These are phyloP conservation scores for Phanerochaete carnosa DNA, from an alignment of 768 basidiomycete genomes.

Conservation along the genomic window DNA sequence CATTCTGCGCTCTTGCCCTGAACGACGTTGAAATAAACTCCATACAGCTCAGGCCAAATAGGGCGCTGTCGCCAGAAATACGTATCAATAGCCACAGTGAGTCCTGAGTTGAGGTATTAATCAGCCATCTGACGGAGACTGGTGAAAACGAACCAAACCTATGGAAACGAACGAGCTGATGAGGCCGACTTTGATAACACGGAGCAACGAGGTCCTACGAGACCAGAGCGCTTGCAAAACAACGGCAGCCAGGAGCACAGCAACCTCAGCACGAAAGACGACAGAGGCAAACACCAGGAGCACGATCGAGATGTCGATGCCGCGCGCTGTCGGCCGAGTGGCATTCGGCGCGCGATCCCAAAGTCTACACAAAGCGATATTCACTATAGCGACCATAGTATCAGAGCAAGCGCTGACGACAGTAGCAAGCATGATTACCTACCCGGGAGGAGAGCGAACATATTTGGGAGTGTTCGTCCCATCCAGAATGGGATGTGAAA, in stretches of 20 bases:
- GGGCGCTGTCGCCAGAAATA: constrained; percentile 76
- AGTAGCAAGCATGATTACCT: constrained; percentile 8
- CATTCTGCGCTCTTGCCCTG: constrained; percentile 86
- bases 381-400: constrained; percentile 41
- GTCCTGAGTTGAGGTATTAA: constrained; percentile 32
- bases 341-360: constrained; percentile 42
- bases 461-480: constrained; percentile 91
- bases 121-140: neutral
- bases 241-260: constrained; percentile 61
- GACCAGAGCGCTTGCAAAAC: constrained; percentile 48
- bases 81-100: constrained; percentile 71
- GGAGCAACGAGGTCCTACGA: constrained; percentile 38
- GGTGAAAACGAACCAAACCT: constrained; percentile 34
- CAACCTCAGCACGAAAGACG: constrained; percentile 79
- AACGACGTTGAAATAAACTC: constrained; percentile 81
- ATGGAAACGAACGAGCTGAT: constrained; percentile 46
- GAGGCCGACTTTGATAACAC: constrained; percentile 48
- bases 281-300: constrained; percentile 66
- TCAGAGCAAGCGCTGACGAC: neutral
- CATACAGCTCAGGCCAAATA: constrained; percentile 85
- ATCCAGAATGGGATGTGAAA: constrained; percentile 95
- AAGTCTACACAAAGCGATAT: constrained; percentile 48
- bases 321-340: constrained; percentile 31
- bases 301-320: constrained; percentile 42
- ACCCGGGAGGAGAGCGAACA: constrained; percentile 86